These are phyloP conservation scores for Domatiomyces catenatus DNA, from an alignment of 2,329 filamentous ascomycete genomes.

Conservation along the genomic window DNA sequence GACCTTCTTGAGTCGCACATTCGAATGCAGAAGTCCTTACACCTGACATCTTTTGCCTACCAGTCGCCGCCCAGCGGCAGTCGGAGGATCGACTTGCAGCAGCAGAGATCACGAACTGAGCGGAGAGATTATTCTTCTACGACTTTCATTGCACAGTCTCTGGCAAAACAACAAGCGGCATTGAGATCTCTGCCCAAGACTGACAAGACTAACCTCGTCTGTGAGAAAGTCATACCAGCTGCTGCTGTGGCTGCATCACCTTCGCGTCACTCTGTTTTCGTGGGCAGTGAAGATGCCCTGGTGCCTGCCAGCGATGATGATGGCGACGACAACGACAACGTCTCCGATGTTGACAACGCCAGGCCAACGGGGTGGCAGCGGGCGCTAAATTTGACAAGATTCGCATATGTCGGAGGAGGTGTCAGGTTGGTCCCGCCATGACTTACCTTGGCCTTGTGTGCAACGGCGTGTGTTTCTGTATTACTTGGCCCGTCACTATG, in stretches of 20 bases:
- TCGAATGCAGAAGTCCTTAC: constrained; percentile 22
- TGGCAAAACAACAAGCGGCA: constrained; percentile 5
- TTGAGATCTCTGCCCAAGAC: constrained; percentile 6
- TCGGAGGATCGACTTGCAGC: background rate
- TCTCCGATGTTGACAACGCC: background rate
- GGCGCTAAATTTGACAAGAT: background rate
- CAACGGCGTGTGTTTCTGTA: too few species aligned
- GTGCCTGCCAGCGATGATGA: constrained; percentile 32
- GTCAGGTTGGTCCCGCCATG: background rate
- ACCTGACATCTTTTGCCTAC: constrained; percentile 25
- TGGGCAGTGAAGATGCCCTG: constrained; percentile 38
- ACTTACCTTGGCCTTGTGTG: background rate
- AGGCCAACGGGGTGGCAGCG: background rate
- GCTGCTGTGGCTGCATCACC: too few species aligned
- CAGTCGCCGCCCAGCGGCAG: constrained; percentile 3
- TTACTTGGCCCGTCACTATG: background rate
- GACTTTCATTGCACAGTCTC: constrained; percentile 6
- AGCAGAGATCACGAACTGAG: background rate
- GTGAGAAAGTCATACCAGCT: background rate
- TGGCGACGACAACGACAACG: background rate
- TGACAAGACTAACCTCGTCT: too few species aligned
- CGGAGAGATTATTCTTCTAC: background rate
- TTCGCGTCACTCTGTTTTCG: background rate
- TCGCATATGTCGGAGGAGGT: background rate
- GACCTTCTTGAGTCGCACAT: constrained; percentile 25